Evolutionary conservation across 2,329 filamentous ascomycete genomes (phyloP).

Genomic region (Aspergillus tamarii): DNA sequence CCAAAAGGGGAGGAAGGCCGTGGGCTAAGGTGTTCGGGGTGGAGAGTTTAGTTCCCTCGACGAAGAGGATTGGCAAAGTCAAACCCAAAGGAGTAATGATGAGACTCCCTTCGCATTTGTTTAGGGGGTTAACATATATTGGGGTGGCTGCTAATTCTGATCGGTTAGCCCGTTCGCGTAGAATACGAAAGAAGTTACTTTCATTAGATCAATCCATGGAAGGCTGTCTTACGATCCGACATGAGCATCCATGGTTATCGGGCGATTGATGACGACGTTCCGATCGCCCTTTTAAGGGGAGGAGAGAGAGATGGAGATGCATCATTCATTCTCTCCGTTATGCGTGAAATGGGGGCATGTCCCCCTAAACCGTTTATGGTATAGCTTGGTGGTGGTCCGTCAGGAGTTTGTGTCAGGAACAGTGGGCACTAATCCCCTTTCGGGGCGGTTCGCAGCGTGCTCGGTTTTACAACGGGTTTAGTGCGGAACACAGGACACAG

Average conservation of each 20-base stretch:
- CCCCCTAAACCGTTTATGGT: neutral
- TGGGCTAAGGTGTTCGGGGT: conserved; percentile 21
- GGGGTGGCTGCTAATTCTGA: neutral
- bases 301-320: neutral
- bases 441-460: conserved; percentile 10
- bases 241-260: neutral
- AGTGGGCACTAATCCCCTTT: conserved; percentile 10
- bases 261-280: neutral
- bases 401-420: conserved; percentile 15
- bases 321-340: neutral
- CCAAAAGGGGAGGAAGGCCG: conserved; percentile 18
- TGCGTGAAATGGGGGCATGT: neutral
- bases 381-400: neutral
- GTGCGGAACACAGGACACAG: neutral
- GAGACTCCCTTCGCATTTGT: neutral
- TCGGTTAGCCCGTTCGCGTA: neutral
- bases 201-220: too few relatives aligned
- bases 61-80: conserved; percentile 20
- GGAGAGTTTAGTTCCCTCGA: conserved; percentile 22
- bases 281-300: neutral
- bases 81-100: conserved; percentile 26
- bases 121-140: neutral
- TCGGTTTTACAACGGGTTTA: neutral
- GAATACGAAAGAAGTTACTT: neutral
- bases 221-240: neutral